phyloP scores from a whole-genome alignment of 129 eudicot species.

The Flaveria trinervia region DNA sequence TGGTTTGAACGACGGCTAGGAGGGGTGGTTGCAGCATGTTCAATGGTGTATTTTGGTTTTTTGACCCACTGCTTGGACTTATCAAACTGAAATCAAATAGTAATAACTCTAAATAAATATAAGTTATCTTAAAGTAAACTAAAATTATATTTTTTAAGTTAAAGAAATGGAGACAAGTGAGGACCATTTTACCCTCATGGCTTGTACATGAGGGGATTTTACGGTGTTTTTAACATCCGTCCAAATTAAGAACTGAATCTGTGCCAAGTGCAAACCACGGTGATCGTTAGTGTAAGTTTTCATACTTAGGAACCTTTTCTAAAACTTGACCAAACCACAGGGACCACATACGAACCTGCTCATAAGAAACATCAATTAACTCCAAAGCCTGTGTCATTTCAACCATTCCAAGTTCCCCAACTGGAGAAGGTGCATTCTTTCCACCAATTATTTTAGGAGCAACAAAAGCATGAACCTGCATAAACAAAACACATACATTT shows the following conservation, averaged over 20 bases:
- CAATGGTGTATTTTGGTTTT: neutral
- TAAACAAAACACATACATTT: slow-evolving; percentile 8
- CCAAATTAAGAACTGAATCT: neutral
- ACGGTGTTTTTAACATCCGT: neutral
- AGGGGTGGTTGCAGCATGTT: no score
- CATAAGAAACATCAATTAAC: slow-evolving; percentile 76
- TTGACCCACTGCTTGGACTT: neutral
- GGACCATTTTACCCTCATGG: neutral
- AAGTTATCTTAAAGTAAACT: no score
- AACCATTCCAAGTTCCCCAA: slow-evolving; percentile 99
- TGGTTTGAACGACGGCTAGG: no score
- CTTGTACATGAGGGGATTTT: neutral
- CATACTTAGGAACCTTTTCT: neutral
- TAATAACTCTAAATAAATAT: neutral
- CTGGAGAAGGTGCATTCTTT: slow-evolving; percentile 90
- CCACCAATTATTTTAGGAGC: slow-evolving; percentile 99
- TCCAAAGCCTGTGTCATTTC: slow-evolving; percentile 98
- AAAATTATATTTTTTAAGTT: no score
- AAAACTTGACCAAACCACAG: neutral
- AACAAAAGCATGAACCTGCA: slow-evolving; percentile 91
- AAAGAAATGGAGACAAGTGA: neutral
- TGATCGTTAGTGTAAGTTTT: neutral
- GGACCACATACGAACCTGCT: slow-evolving; percentile 59
- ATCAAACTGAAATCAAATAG: neutral
- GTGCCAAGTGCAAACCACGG: neutral